These are phyloP conservation scores for Rubus parviflorus DNA, from an alignment of 306 rosid species.

Conservation along the genomic window DNA sequence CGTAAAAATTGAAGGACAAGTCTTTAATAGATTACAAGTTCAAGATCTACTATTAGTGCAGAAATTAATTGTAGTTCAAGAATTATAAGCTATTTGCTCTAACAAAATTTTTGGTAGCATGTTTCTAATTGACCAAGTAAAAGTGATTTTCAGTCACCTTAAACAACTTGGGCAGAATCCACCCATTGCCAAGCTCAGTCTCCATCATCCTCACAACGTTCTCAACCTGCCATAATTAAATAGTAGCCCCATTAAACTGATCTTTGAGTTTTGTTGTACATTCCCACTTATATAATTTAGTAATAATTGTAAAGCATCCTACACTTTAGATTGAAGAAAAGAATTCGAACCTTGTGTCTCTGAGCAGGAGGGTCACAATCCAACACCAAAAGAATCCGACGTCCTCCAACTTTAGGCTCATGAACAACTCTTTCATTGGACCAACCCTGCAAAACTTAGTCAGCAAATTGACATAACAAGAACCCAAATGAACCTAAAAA, in stretches of 20 bases:
- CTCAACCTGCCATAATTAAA: conserved; percentile 44
- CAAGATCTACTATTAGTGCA: neutral
- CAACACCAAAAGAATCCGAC: conserved; percentile 56
- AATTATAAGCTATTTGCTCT: neutral
- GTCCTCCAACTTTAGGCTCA: conserved; percentile 22
- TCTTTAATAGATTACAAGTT: neutral
- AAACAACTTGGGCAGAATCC: conserved; percentile 61
- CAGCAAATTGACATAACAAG: conserved; percentile 10
- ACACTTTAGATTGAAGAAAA: neutral
- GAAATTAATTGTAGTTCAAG: neutral
- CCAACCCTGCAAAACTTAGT: conserved; percentile 60
- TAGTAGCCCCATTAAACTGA: neutral
- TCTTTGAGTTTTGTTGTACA: neutral
- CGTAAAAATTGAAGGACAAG: neutral
- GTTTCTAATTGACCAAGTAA: neutral
- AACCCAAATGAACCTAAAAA: conserved; percentile 5
- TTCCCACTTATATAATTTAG: neutral
- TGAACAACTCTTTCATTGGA: conserved; percentile 47
- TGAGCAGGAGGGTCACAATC: conserved; percentile 55
- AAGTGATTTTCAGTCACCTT: conserved; percentile 46
- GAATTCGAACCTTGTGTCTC: conserved; percentile 53
- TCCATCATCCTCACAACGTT: conserved; percentile 78
- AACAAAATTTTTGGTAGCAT: neutral
- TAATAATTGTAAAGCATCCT: neutral
- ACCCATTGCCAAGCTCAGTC: conserved; percentile 67